Percentiles rank a stretch among this genome's conserved stretches.
phyloP scores from a whole-genome alignment of 2,329 filamentous ascomycete genomes.

The Simplicillium sp. region DNA sequence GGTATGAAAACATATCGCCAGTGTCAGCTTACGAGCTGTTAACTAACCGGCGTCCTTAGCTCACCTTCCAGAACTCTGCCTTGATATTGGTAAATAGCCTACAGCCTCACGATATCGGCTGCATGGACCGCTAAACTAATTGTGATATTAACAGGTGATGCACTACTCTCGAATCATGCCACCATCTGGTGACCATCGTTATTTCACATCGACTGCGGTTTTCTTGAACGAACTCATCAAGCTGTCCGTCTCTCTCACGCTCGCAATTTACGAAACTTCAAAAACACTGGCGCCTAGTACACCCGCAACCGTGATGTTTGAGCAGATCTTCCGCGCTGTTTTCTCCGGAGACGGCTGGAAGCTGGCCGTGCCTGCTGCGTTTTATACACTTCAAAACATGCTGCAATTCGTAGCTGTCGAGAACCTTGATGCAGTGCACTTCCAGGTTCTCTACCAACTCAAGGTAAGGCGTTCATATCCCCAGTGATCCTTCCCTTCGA shows the following conservation, averaged over 20 bases:
- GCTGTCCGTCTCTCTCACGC: constrained; percentile 73
- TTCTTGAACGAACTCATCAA: constrained; percentile 92
- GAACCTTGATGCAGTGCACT: constrained; percentile 85
- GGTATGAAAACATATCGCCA: constrained; percentile 31
- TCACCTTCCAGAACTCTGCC: constrained; percentile 67
- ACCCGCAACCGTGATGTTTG: constrained; percentile 70
- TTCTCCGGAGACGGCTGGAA: constrained; percentile 94
- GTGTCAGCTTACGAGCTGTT: not conserved
- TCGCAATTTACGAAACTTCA: constrained; percentile 82
- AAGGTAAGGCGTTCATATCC: constrained; percentile 53
- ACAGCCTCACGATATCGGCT: not conserved
- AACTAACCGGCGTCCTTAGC: constrained; percentile 28
- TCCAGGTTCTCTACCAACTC: constrained; percentile 87
- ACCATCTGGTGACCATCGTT: constrained; percentile 71
- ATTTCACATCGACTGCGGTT: constrained; percentile 88
- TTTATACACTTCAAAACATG: constrained; percentile 91
- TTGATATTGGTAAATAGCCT: constrained; percentile 52
- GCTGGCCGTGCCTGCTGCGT: constrained; percentile 73
- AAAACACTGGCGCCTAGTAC: constrained; percentile 67
- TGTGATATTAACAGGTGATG: constrained; percentile 53
- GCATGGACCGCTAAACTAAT: not conserved
- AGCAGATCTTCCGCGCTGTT: constrained; percentile 68
- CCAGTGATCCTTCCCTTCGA: not conserved
- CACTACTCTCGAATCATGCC: constrained; percentile 95
- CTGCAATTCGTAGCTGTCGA: constrained; percentile 86